Evolutionary conservation across 768 basidiomycete species (phyloP), one percentile per base, ranked within the genome.

Genomic region (Gloeophyllum trabeum): DNA sequence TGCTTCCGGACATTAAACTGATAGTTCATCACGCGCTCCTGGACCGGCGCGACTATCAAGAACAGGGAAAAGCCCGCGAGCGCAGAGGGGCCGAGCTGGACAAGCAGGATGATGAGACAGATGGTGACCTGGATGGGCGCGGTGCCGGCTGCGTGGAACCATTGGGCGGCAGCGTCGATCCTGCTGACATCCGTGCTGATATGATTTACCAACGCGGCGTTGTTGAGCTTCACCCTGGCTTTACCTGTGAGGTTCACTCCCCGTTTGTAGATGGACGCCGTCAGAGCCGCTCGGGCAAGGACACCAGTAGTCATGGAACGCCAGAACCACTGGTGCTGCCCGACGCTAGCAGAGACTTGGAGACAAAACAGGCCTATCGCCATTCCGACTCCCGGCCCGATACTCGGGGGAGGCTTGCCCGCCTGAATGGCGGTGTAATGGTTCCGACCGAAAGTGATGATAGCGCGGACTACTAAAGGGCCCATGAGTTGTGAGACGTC

Each of bases 281-380:
- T 84, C 21, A 89, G 64, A 7, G 81, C 75, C 0, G 73, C 73
- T 43, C 84, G 69, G 0, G 73, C 70, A 20, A 84, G 61, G 3
- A 81, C 70, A 20, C 86, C 84, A 0, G 75, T 73, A 20, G 65
- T 60, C 74, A 81, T 81, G 4, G 76, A 75, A 34, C 76, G 66
- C 69, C 76, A 79, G 64, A 86, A 84, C 61, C 80, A 85, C 70
- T 78, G 80, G 52, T 87, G 79, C 39, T 76, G 69, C 37, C 67
- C 67, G 36, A 87, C 52, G 48, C 75, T 76, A 0, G 77, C 57
- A 12, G 61, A 51, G 40, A 81, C 63, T 7, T 67, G 75, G 35
- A 70, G 47, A 35, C 51, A 58, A 51, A 73, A 71, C 0, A 79
- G 62, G 4, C 72, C 79, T 26, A 75, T 60, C 22, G 70, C 73